phyloP scores from a whole-genome alignment of 2,329 filamentous ascomycete genomes.

The Cladosporium sp. region DNA sequence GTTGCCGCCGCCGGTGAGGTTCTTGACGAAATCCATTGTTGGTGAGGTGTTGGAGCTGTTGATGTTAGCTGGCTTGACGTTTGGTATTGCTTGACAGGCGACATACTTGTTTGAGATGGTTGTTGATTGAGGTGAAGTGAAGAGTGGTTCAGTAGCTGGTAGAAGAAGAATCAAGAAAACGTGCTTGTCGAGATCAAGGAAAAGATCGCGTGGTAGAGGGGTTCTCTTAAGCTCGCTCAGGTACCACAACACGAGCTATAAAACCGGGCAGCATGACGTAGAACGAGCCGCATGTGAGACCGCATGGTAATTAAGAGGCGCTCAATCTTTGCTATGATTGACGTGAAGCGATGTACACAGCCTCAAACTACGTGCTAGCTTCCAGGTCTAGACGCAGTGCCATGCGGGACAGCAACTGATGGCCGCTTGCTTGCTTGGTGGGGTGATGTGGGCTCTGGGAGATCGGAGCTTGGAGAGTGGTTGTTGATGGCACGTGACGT shows the following conservation, averaged over 20 bases:
- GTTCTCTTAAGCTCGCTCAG: conserved; percentile 9
- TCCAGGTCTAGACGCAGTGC: not conserved
- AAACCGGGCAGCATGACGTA: conserved; percentile 13
- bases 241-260: conserved; percentile 7
- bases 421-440: not conserved
- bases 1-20: conserved; percentile 45
- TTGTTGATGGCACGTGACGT: not conserved
- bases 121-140: not conserved
- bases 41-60: not conserved
- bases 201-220: conserved; percentile 5
- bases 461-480: not conserved
- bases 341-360: conserved; percentile 11
- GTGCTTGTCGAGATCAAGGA: conserved; percentile 15
- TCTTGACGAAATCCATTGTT: conserved; percentile 53
- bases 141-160: not conserved
- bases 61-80: not conserved
- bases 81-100: not conserved
- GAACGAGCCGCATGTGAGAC: conserved; percentile 2
- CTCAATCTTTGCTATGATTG: not conserved
- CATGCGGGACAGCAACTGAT: not conserved
- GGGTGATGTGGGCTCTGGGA: conserved; percentile 5
- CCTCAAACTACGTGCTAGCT: not conserved
- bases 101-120: conserved; percentile 4
- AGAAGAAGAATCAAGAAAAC: not conserved
- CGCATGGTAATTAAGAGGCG: conserved; percentile 5